Base-by-base conservation (phyloP, 345 rosid genomes). In the Citrus unshiu region DNA sequence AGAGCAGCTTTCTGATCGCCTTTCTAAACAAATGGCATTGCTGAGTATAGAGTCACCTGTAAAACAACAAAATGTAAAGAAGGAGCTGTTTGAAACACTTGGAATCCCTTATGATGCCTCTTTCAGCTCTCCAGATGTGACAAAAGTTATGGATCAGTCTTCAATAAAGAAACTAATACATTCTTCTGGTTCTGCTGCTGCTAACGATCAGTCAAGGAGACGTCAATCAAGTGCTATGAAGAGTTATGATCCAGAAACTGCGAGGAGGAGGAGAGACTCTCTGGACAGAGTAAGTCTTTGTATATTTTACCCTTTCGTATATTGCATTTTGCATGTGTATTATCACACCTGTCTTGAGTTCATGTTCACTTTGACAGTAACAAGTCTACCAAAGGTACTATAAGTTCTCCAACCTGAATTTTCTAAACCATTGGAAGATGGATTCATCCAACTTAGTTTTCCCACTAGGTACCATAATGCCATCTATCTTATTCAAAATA, bases 201-300 rank as follows among this genome's bases (percentile, higher is more conserved):
- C 85, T 57, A 88, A 79, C 84, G 84, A 86, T 81, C 91, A 88
- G 84, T 89, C 92, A 62, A 82, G 85, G 81, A 90, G 89, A 70
- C 78, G 76, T 71, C 91, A 82, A 71, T 88, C 90, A 66, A 86
- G 94, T 88, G 91, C 88, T 68, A 63, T 66, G 77, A 92, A 88
- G 83, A 83, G 83, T 82, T 85, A 84, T 74, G 97, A 91, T 74
- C 87, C 94, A 71, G 99, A 91, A 85, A 90, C 90, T 76, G 87
- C 91, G 16, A 88, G 99, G 90, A 93, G 99, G 81, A 91, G 91
- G 81, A 89, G 98, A 82, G 95, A 96, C 78, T 96, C 98, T 10
- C 79, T 96, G 73, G 98, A 90, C 84, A 87, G 86, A 91, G 98
- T 92, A 87, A 85, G 74, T 46, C 34, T 59, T 34, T 68, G 56